These are phyloP conservation scores for Arthrobotrys iridis DNA, from an alignment of 2,329 filamentous ascomycete genomes.

Conservation along the genomic window DNA sequence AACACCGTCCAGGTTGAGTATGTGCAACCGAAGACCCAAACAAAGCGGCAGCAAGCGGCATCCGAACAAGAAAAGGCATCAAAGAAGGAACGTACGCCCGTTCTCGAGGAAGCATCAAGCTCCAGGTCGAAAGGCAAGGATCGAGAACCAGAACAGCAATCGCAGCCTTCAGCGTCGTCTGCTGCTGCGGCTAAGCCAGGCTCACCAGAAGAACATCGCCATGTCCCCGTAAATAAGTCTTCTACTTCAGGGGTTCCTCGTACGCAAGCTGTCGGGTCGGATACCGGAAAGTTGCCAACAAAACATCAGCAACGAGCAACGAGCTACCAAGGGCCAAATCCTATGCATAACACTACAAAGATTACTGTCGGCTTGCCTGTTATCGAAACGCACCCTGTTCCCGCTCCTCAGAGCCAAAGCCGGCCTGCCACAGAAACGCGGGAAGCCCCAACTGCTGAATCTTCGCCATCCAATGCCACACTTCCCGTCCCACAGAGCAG, in stretches of 20 bases:
- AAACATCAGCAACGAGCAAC: conserved; percentile 52
- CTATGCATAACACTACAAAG: conserved; percentile 31
- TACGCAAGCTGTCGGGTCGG: conserved; percentile 42
- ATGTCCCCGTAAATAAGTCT: conserved; percentile 24
- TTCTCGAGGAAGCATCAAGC: conserved; percentile 13
- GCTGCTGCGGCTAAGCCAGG: conserved; percentile 21
- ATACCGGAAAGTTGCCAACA: conserved; percentile 51
- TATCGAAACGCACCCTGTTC: conserved; percentile 34
- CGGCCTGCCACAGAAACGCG: conserved; percentile 17
- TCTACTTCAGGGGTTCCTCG: conserved; percentile 50
- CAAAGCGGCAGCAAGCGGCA: conserved; percentile 65
- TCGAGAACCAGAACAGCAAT: conserved; percentile 28
- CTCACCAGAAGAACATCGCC: conserved; percentile 30
- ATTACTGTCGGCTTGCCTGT: conserved; percentile 45
- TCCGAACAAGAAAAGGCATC: conserved; percentile 36
- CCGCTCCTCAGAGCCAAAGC: conserved; percentile 13
- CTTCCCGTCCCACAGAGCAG: conserved; percentile 33
- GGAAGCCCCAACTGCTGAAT: conserved; percentile 28
- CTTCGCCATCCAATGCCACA: conserved; percentile 26
- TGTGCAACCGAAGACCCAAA: conserved; percentile 88
- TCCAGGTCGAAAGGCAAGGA: conserved; percentile 40
- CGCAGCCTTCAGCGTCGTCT: conserved; percentile 30
- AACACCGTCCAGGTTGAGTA: conserved; percentile 98
- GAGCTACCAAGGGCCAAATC: conserved; percentile 42
- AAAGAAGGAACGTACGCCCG: conserved; percentile 37